Evolutionary conservation across 169 alveolate species (phyloP).

Genomic region (Plasmodium knowlesi): DNA sequence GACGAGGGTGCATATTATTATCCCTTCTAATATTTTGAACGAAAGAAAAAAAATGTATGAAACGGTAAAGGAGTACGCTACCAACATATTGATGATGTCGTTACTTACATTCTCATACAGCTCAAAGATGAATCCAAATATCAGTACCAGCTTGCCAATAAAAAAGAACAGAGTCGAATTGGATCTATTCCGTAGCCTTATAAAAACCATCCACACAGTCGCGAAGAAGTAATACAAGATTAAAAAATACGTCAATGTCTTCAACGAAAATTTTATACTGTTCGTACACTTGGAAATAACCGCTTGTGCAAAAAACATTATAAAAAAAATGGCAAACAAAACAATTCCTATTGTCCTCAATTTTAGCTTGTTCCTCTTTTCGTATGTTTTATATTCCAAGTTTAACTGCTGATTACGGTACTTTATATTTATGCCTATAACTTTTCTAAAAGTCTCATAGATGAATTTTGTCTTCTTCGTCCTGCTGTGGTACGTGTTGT

Average conservation of each 20-base stretch:
- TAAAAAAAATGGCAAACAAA: slow-evolving; percentile 14
- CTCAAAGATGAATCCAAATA: slow-evolving; percentile 31
- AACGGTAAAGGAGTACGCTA: slow-evolving; percentile 47
- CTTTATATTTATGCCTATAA: slow-evolving; percentile 33
- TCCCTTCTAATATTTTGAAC: slow-evolving; percentile 55
- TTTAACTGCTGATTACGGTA: slow-evolving; percentile 74
- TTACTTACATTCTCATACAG: slow-evolving; percentile 51
- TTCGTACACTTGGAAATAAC: neutral
- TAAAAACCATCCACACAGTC: slow-evolving; percentile 7
- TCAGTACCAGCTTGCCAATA: slow-evolving; percentile 20
- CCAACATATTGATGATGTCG: slow-evolving; percentile 25
- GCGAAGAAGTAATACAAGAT: neutral
- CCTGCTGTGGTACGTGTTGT: slow-evolving; percentile 13
- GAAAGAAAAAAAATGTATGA: slow-evolving; percentile 64
- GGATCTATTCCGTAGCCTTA: slow-evolving; percentile 6
- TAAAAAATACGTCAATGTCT: neutral
- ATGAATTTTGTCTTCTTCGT: slow-evolving; percentile 21
- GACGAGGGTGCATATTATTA: neutral
- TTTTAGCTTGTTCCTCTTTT: slow-evolving; percentile 56
- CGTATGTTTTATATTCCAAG: slow-evolving; percentile 74
- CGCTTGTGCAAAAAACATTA: slow-evolving; percentile 13
- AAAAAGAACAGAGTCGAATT: slow-evolving; percentile 32
- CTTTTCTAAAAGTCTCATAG: slow-evolving; percentile 15
- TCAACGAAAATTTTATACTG: neutral
- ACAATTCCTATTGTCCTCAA: slow-evolving; percentile 35